Evolutionary conservation across 75 land plant genomes (phyloP).

Genomic region (Chamaecyparis obtusa): DNA sequence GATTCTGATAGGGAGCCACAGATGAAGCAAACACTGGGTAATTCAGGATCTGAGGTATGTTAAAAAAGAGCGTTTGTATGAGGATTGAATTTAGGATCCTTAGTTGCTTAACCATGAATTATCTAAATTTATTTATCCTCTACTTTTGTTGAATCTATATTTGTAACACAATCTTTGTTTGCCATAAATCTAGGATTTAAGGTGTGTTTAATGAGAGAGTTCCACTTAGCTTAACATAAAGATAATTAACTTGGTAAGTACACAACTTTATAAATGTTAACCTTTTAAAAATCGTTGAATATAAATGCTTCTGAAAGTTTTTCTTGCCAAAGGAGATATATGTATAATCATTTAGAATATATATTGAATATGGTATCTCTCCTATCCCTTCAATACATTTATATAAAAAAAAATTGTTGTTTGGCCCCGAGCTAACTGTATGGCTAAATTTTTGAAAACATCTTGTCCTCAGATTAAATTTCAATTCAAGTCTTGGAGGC

Average conservation of each 20-base stretch:
- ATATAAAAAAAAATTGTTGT: neutral
- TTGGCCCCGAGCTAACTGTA: too few relatives aligned
- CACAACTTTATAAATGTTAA: neutral
- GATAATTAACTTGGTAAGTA: neutral
- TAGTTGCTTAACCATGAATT: neutral
- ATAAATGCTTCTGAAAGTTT: neutral
- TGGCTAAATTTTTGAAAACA: too few relatives aligned
- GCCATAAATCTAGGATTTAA: neutral
- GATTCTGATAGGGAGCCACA: constrained; percentile 63
- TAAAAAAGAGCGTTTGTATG: neutral
- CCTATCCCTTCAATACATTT: neutral
- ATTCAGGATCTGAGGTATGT: constrained; percentile 60
- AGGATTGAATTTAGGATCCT: neutral
- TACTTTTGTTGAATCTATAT: neutral
- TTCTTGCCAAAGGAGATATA: neutral
- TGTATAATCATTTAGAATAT: neutral
- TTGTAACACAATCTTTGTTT: neutral
- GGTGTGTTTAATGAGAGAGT: neutral
- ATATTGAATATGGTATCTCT: neutral
- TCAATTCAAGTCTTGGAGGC: neutral
- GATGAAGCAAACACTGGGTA: constrained; percentile 48
- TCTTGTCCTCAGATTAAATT: too few relatives aligned
- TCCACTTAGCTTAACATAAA: neutral
- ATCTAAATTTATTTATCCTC: too few relatives aligned
- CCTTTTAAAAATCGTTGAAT: neutral